Conservation (phyloP, 305 asterid genomes). For the Solanum hybrid region DNA sequence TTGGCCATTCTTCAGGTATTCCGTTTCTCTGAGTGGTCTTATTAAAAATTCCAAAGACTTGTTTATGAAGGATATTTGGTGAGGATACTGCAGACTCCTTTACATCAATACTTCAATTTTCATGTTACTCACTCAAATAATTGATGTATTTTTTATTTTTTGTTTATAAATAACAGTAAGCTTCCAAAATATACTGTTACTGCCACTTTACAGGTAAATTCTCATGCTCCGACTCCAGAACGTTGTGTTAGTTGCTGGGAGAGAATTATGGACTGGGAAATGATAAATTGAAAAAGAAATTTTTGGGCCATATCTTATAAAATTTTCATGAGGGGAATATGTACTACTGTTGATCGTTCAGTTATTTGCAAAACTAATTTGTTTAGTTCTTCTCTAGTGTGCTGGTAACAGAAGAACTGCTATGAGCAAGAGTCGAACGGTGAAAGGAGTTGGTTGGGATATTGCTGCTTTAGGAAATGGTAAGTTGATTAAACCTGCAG, state of each 20-base stretch:
- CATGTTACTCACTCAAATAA: not conserved
- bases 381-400: conserved; percentile 37
- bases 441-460: conserved; percentile 98
- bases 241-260: not conserved
- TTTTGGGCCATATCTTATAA: not conserved
- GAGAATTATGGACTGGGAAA: not conserved
- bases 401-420: conserved; percentile 99
- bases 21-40: conserved; percentile 51
- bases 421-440: conserved; percentile 73
- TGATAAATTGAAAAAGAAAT: not conserved
- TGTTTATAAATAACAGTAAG: conserved; percentile 39
- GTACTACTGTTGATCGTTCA: not conserved
- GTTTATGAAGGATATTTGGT: conserved; percentile 81
- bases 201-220: conserved; percentile 82
- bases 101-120: not conserved
- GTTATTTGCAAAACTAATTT: not conserved
- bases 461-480: conserved; percentile 91
- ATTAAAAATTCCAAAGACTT: conserved; percentile 35
- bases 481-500: conserved; percentile 19
- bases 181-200: conserved; percentile 72
- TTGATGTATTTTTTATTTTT: not conserved
- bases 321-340: not conserved
- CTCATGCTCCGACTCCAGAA: not conserved
- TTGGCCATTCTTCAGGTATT: conserved; percentile 46
- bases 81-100: conserved; percentile 14